Evolutionary conservation across 192 early-diverging fungal species (phyloP), one percentile per base, ranked within the genome.

Genomic region (Umbelopsis sp.): DNA sequence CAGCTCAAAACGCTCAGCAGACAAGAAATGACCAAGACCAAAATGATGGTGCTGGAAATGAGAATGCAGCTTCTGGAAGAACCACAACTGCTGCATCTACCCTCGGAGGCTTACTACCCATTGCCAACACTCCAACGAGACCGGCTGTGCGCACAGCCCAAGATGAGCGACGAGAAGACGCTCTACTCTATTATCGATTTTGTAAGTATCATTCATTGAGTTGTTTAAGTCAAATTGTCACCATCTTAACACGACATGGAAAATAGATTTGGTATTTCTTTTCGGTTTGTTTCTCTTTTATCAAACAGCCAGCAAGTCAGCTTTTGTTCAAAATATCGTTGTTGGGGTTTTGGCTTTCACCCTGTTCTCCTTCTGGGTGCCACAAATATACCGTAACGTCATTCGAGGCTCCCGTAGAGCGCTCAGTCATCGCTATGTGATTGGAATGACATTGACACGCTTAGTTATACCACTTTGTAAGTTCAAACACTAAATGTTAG

Each of bases 341-440:
- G 72, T 88, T 33, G 64, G 64, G 5, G 47, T 82, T 50, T 61
- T 84, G 30, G 77, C 85, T 10, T 69, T 87, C 13, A 58, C 68
- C 2, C 66, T 88, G 35, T 90, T 84, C 76, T 92, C 91, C 2
- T 91, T 88, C 78, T 94, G 93, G 93, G 75, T 92, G 13, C 93
- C 93, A n/a, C 93, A 94, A 66, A 91, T 92, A 50, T 75, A 85
- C 27, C 83, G 90, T 73, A 93, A 92, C 61, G 82, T 89, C 20
- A 78, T 73, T 20, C 83, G 90, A 44, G 90, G 91, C 23, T 84
- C 89, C 15, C 77, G 85, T 69, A 76, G 84, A 20, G 86, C 85
- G 0, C 70, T 91, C 27, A 85, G 84, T 55, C 72, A 69, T 25
- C 77, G 81, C 20, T 93, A 90, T 50, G 71, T 92, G 8, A 18